Base-by-base conservation (phyloP, 139 green algal species). In the Trebouxia sp. region DNA sequence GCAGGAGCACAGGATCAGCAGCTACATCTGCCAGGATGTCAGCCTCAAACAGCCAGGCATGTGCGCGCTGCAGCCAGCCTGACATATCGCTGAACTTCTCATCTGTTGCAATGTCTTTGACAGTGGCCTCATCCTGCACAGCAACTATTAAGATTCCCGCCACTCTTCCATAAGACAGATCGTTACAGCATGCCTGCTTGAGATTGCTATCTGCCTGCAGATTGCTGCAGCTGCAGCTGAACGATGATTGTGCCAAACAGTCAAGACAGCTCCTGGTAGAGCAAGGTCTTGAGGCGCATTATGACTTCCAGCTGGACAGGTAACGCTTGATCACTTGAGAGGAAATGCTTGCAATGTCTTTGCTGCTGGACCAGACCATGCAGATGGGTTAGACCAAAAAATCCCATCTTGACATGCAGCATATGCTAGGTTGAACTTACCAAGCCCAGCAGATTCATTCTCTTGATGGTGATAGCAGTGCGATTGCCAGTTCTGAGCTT, bases 51-150 rank as follows among this genome's bases (percentile, higher is more conserved):
- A 72, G 62, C 62, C 62, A 72, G 20, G 62, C 62, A 72, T 72
- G 32, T 35, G 37, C 6, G 15, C 62, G 62, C 10, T 72, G 62
- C 7, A 72, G 32, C 62, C 62, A 72, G 32, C 62, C 62, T 26
- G 8, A 28, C 32, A 72, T 72, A 24, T 72, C 62, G 32, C 62
- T 37, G 14, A 35, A 35, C 20, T 35, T 24, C 12, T 72, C 62
- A 45, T 72, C 62, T 30, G 32, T 35, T 26, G 32, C 62, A 32
- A 72, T 32, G 8, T 72, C 62, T 7, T 35, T 32, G 32, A 72
- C 32, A 26, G 62, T 72, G 1, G 35, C 62, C 32, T 72, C 62
- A 45, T 72, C 62, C 62, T 72, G 62, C 62, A 72, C n/a, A n/a
- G n/a, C n/a, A n/a, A n/a, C n/a, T n/a, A n/a, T n/a, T n/a, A n/a